Conservation (phyloP, 2,329 filamentous ascomycete species). For the Claviceps sp. region DNA sequence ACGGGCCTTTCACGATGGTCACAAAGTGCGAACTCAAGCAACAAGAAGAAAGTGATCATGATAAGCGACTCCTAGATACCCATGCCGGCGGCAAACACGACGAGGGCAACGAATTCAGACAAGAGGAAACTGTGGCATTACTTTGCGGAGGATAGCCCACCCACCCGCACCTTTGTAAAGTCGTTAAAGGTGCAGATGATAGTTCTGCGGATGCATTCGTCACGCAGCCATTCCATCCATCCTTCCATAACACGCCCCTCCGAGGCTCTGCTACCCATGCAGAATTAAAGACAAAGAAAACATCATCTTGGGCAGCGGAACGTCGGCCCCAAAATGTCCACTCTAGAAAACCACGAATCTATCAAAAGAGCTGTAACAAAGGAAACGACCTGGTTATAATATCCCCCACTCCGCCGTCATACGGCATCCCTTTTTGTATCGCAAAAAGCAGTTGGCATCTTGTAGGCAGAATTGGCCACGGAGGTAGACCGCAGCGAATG, state of each 20-base stretch:
- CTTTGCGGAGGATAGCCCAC: constrained; percentile 24
- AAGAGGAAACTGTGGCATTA: constrained; percentile 26
- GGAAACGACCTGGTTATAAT: constrained; percentile 17
- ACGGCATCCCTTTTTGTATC: not conserved
- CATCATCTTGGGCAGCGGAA: not conserved
- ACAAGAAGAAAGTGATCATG: constrained; percentile 14
- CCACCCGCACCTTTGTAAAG: constrained; percentile 20
- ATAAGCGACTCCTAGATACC: constrained; percentile 25
- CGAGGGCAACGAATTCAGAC: constrained; percentile 14
- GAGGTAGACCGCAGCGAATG: too few relatives aligned
- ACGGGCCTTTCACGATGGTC: too few relatives aligned
- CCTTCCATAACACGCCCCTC: constrained; percentile 13
- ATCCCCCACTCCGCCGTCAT: constrained; percentile 5
- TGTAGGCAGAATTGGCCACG: too few relatives aligned
- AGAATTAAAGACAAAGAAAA: constrained; percentile 1
- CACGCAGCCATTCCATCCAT: constrained; percentile 21
- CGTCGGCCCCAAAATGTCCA: constrained; percentile 9
- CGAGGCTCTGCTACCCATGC: constrained; percentile 16
- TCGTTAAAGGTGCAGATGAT: constrained; percentile 23
- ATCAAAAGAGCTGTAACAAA: constrained; percentile 23
- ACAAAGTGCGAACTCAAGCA: too few relatives aligned
- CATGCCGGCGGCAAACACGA: constrained; percentile 15
- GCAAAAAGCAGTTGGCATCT: too few relatives aligned
- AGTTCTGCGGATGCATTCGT: constrained; percentile 14
- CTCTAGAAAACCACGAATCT: constrained; percentile 27